These are phyloP conservation scores for Aspergillus panamensis DNA, from an alignment of 495 filamentous ascomycete genomes.

Conservation along the genomic window DNA sequence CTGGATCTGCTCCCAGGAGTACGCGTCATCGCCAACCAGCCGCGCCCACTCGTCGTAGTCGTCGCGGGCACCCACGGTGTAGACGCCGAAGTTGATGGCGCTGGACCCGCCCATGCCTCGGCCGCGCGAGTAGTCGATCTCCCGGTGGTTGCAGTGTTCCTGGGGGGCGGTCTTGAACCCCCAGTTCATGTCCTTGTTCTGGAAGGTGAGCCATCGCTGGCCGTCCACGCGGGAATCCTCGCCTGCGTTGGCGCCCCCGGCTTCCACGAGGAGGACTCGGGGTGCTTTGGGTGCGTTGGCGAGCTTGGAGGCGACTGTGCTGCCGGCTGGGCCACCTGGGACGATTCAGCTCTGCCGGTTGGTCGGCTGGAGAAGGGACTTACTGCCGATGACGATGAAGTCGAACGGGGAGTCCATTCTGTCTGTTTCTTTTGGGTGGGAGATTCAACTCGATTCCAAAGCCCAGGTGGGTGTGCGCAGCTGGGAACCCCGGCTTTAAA, in stretches of 20 bases:
- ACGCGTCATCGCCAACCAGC: constrained; percentile 41
- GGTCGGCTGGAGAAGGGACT: not conserved
- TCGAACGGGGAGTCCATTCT: not conserved
- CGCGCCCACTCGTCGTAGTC: constrained; percentile 59
- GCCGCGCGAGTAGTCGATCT: constrained; percentile 56
- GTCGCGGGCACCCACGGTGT: constrained; percentile 51
- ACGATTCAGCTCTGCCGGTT: not conserved
- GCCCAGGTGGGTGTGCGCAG: too few species aligned
- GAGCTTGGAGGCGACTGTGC: constrained; percentile 45
- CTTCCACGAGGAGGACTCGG: constrained; percentile 55
- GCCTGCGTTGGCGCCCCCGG: constrained; percentile 50
- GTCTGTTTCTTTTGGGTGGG: not conserved
- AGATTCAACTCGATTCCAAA: not conserved
- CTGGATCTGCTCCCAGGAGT: constrained; percentile 48
- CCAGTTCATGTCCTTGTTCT: constrained; percentile 50
- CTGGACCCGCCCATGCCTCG: constrained; percentile 58
- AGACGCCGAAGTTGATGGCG: constrained; percentile 63
- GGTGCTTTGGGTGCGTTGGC: constrained; percentile 44
- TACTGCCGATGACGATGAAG: constrained; percentile 13
- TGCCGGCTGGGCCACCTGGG: constrained; percentile 56
- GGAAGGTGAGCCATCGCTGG: constrained; percentile 51
- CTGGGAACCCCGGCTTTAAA: too few species aligned
- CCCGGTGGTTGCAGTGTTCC: constrained; percentile 43
- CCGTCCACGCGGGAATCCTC: constrained; percentile 44
- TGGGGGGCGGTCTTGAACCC: constrained; percentile 59